Evolutionary conservation across 768 basidiomycete genomes (phyloP).

Genomic region (Hypholoma fasciculare): DNA sequence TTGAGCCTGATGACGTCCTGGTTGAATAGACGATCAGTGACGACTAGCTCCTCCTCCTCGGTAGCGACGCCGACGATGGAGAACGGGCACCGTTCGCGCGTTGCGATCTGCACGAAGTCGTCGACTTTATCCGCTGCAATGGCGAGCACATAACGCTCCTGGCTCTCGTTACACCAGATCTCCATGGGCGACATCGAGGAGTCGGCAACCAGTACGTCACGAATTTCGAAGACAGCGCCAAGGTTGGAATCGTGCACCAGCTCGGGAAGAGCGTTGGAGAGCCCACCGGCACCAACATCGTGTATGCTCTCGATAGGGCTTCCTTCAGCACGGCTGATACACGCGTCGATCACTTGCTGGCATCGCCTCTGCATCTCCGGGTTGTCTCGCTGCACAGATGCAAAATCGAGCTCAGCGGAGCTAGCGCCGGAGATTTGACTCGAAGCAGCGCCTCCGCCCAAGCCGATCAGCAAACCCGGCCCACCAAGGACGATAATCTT

Average conservation of each 20-base stretch:
- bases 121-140: constrained; percentile 63
- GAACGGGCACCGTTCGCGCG: constrained; percentile 90
- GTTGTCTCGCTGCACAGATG: constrained; percentile 96
- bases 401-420: constrained; percentile 93
- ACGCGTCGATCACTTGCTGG: constrained; percentile 96
- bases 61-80: constrained; percentile 91
- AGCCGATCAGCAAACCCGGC: constrained; percentile 93
- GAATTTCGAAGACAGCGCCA: constrained; percentile 90
- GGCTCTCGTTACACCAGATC: constrained; percentile 99
- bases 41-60: constrained; percentile 75
- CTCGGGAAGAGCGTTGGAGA: constrained; percentile 96
- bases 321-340: constrained; percentile 52
- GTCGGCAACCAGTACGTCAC: constrained; percentile 91
- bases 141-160: constrained; percentile 96
- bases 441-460: constrained; percentile 95
- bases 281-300: constrained; percentile 96
- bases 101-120: constrained; percentile 74
- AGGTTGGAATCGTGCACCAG: constrained; percentile 94
- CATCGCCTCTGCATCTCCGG: constrained; percentile 97
- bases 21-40: constrained; percentile 83
- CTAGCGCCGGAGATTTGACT: constrained; percentile 91
- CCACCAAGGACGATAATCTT: constrained; percentile 94
- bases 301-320: constrained; percentile 96
- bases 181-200: constrained; percentile 98
- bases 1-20: constrained; percentile 82